Conservation (phyloP, 495 filamentous ascomycete genomes). For the Eremomyces bilateralis region DNA sequence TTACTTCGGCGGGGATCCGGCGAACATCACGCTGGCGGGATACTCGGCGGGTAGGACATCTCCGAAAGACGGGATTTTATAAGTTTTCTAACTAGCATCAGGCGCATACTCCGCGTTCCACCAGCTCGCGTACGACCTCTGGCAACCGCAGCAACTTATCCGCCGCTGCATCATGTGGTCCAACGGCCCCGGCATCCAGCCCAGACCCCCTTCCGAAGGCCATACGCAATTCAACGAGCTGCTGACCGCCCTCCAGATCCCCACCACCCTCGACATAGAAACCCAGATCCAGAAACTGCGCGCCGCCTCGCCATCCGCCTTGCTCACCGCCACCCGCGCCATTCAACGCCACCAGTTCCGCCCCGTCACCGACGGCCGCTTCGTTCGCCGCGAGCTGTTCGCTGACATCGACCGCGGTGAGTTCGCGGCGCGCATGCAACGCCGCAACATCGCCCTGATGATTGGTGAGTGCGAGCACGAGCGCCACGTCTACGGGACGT, state of each 20-base stretch:
- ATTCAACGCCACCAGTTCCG: slow-evolving; percentile 31
- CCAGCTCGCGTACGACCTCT: slow-evolving; percentile 34
- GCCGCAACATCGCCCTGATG: slow-evolving; percentile 26
- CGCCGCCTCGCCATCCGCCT: slow-evolving; percentile 14
- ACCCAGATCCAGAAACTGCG: slow-evolving; percentile 29
- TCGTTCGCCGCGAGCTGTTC: slow-evolving; percentile 27
- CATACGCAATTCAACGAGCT: slow-evolving; percentile 36
- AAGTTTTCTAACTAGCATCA: too few species aligned
- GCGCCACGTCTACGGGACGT: slow-evolving; percentile 27
- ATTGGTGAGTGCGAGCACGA: slow-evolving; percentile 35
- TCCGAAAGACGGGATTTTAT: background rate
- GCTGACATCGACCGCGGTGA: slow-evolving; percentile 25
- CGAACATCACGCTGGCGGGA: slow-evolving; percentile 20
- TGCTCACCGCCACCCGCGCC: slow-evolving; percentile 21
- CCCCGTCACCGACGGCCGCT: slow-evolving; percentile 26
- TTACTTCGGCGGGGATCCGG: slow-evolving; percentile 17
- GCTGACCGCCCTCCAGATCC: slow-evolving; percentile 25
- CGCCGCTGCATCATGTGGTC: slow-evolving; percentile 30
- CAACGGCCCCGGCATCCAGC: slow-evolving; percentile 33
- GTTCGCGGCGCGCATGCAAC: slow-evolving; percentile 22
- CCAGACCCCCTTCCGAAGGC: slow-evolving; percentile 24
- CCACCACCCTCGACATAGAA: slow-evolving; percentile 16
- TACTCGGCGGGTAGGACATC: slow-evolving; percentile 15
- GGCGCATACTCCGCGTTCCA: slow-evolving; percentile 25
- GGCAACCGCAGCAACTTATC: slow-evolving; percentile 23